Conservation (phyloP, 805 yeast genomes). For the Torulaspora indica region DNA sequence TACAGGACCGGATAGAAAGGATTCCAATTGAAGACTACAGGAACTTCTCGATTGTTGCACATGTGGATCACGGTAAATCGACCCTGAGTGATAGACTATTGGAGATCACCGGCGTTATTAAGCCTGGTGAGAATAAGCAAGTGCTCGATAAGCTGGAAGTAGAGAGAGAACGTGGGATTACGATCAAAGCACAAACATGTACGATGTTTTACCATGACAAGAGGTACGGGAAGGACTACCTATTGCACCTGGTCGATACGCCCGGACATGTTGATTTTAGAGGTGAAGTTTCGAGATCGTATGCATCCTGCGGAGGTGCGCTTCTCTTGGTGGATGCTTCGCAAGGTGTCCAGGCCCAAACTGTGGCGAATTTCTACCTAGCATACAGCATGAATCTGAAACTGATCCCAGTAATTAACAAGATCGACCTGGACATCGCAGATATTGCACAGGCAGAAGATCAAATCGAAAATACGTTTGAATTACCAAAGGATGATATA, state of each 20-base stretch:
- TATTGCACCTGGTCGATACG: constrained; percentile 88
- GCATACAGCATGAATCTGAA: constrained; percentile 82
- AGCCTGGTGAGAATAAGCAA: constrained; percentile 71
- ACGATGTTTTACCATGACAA: constrained; percentile 76
- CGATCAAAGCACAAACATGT: constrained; percentile 96
- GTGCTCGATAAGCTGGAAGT: constrained; percentile 89
- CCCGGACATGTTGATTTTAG: constrained; percentile 98
- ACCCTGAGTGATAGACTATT: constrained; percentile 84
- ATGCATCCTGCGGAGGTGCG: constrained; percentile 96
- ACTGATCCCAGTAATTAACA: constrained; percentile 84
- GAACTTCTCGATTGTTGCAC: constrained; percentile 93
- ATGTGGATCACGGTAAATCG: constrained; percentile 86
- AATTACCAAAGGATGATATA: constrained; percentile 66
- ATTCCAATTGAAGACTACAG: constrained; percentile 82
- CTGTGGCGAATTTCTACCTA: constrained; percentile 92
- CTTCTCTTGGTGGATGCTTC: constrained; percentile 85
- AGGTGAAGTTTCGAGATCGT: constrained; percentile 81
- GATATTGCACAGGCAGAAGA: constrained; percentile 74
- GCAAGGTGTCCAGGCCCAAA: constrained; percentile 96
- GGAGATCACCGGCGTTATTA: constrained; percentile 84
- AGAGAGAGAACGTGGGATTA: constrained; percentile 92
- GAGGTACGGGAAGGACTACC: constrained; percentile 58
- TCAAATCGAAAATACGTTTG: constrained; percentile 82
- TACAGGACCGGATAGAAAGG: constrained; percentile 58
- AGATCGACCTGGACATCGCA: constrained; percentile 79